A percentile compares a stretch with the other conserved stretches of the same genome.
Conservation (phyloP, 129 eudicot genomes). For the Mikania micrantha region DNA sequence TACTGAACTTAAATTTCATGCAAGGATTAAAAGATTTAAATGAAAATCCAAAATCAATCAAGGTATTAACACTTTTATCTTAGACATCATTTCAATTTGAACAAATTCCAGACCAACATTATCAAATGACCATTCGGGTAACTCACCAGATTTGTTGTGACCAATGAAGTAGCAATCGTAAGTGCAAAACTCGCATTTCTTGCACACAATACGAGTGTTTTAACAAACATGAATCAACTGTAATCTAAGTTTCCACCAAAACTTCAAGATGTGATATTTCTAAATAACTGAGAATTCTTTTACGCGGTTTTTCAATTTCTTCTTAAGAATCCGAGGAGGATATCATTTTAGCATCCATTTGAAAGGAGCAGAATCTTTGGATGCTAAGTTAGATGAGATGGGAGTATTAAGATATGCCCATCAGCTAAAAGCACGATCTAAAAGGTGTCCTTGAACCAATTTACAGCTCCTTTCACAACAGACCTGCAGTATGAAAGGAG, state of each 20-base stretch:
- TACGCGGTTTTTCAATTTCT: slow-evolving; percentile 1
- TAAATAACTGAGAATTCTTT: slow-evolving; percentile 22
- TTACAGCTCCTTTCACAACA: slow-evolving; percentile 73
- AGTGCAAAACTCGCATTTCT: slow-evolving; percentile 15
- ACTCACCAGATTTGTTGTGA: background rate
- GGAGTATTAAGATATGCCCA: background rate
- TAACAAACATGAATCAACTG: slow-evolving; percentile 11
- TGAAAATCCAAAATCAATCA: background rate
- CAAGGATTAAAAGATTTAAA: background rate
- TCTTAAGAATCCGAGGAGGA: slow-evolving; percentile 7
- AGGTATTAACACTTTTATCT: background rate
- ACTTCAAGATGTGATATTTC: slow-evolving; percentile 14
- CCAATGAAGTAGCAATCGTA: background rate
- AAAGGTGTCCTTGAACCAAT: slow-evolving; percentile 87
- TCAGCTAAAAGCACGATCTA: slow-evolving; percentile 20
- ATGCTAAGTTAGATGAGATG: slow-evolving; percentile 1
- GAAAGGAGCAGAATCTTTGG: slow-evolving; percentile 6
- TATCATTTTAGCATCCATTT: background rate
- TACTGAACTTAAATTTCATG: background rate
- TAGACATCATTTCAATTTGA: background rate
- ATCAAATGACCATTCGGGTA: slow-evolving; percentile 4
- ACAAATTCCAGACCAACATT: background rate
- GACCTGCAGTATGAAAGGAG: slow-evolving; percentile 46
- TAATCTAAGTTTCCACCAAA: slow-evolving; percentile 17
- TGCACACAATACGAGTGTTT: slow-evolving; percentile 6